Conservation (phyloP, 1,284 basidiomycete genomes). For the Apiotrichum porosum region DNA sequence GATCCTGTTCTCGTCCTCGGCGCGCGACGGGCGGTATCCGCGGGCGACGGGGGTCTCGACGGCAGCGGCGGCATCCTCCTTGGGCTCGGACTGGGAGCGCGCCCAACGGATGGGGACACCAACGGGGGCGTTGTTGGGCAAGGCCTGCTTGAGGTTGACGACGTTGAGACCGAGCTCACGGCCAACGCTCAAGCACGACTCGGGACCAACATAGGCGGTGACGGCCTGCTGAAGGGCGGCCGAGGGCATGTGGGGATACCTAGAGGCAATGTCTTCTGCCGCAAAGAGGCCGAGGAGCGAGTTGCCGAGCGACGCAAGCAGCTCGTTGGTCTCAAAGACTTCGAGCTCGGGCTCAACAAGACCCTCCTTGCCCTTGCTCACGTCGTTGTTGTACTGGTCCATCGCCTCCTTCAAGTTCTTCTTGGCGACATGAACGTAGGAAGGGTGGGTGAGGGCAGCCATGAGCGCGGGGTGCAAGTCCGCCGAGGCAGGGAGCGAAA, state of each 20-base stretch:
- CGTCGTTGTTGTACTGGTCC: not conserved
- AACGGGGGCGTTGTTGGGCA: constrained; percentile 12
- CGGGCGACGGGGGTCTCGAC: constrained; percentile 24
- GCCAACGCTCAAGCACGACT: constrained; percentile 75
- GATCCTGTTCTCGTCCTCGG: constrained; percentile 6
- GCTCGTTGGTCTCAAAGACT: constrained; percentile 66
- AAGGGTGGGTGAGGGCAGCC: constrained; percentile 63
- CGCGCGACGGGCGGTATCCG: constrained; percentile 23
- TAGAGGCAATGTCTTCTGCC: constrained; percentile 73
- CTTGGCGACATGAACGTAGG: constrained; percentile 53
- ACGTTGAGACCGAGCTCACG: constrained; percentile 59
- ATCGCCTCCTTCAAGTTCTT: not conserved
- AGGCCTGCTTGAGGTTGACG: constrained; percentile 3
- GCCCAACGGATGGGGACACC: constrained; percentile 45
- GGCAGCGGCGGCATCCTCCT: constrained; percentile 48
- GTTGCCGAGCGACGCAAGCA: constrained; percentile 77
- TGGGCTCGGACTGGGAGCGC: constrained; percentile 66
- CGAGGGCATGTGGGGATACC: constrained; percentile 87
- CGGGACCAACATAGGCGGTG: constrained; percentile 82
- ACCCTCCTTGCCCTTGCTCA: not conserved
- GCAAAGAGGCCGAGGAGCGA: constrained; percentile 86
- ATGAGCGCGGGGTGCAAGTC: constrained; percentile 31
- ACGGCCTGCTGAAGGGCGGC: constrained; percentile 83
- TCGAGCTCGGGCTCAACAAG: constrained; percentile 38
- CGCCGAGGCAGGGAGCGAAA: constrained; percentile 31